Evolutionary conservation across 1,139 yeast species (phyloP), one percentile per base, ranked within the genome.

Genomic region (Yamadazyma aaseri): DNA sequence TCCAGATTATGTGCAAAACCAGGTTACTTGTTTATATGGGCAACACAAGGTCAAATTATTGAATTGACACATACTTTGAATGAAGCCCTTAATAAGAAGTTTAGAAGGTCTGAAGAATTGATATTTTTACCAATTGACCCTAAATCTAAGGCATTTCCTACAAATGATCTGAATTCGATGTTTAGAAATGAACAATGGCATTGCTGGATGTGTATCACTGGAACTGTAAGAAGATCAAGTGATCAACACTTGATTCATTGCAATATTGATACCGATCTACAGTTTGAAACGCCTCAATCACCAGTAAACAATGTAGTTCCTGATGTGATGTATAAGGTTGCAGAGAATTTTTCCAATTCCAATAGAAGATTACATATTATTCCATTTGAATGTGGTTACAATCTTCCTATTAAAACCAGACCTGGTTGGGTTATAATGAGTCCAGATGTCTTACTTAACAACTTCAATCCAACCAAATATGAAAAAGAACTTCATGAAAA

Each of bases 151-250:
- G 78, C 73, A 50, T 79, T 74, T 46, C 86, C 86, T 0, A 42
- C 44, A n/a, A 41, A 36, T 17, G 26, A 29, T 23, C 34, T 36
- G 4, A 31, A 41, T 14, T 56, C 63, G 1, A 49, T 68, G 14
- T 63, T 69, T 40, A 58, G 59, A 31, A 58, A 64, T 33, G 71
- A 73, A 32, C 94, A 84, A 52, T 89, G 96, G 96, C 97, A 90
- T 58, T 90, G 97, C 50, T 85, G 96, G 83, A 86, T 90, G 96
- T 92, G 97, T 46, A 84, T 90, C 36, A 89, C 96, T 3, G 97
- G 97, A 5, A 90, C 97, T 0, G 90, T 90, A 9, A 70, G 96
- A 51, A 73, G 97, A 47, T 78, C 95, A 1, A 79, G 82, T 0
- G 97, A 90, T 58, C 75, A 74, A 17, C 89, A 86, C 54, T 67